These are phyloP conservation scores for Phytophthora nicotianae DNA, from an alignment of 352 stramenopile genomes.

Conservation along the genomic window DNA sequence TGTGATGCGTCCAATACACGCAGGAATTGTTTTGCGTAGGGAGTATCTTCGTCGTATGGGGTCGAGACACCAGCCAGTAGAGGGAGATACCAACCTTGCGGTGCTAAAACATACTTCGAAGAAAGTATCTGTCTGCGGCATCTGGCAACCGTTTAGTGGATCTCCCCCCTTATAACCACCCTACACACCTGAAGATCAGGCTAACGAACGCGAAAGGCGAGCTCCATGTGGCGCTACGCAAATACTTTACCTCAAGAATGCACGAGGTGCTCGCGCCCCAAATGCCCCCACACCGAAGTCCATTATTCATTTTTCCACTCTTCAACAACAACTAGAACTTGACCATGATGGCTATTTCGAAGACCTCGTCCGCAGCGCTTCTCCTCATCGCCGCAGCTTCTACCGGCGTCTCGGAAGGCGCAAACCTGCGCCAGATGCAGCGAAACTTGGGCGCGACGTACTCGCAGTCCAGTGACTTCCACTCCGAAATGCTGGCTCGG, in stretches of 20 bases:
- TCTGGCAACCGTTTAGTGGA: conserved; percentile 15
- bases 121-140: not conserved
- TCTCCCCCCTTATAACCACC: not conserved
- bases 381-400: conserved; percentile 10
- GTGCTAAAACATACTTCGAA: not conserved
- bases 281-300: not conserved
- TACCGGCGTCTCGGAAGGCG: conserved; percentile 3
- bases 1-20: not conserved
- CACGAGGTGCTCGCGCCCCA: not conserved
- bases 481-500: conserved; percentile 36
- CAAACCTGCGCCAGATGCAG: conserved; percentile 21
- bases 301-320: conserved; percentile 21
- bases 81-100: conserved; percentile 9
- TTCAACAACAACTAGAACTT: conserved; percentile 2
- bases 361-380: conserved; percentile 11
- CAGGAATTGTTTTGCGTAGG: not conserved
- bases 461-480: conserved; percentile 20
- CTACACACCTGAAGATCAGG: conserved; percentile 6
- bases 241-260: conserved; percentile 9
- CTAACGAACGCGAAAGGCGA: conserved; percentile 19
- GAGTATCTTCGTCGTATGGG: conserved; percentile 8
- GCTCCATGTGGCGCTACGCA: conserved; percentile 14
- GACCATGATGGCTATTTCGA: conserved; percentile 8
- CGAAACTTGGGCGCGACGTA: conserved; percentile 31
- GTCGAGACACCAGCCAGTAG: not conserved